These are phyloP conservation scores for Paraphaeosphaeria sporulosa DNA, from an alignment of 2,329 filamentous ascomycete genomes.

Conservation along the genomic window DNA sequence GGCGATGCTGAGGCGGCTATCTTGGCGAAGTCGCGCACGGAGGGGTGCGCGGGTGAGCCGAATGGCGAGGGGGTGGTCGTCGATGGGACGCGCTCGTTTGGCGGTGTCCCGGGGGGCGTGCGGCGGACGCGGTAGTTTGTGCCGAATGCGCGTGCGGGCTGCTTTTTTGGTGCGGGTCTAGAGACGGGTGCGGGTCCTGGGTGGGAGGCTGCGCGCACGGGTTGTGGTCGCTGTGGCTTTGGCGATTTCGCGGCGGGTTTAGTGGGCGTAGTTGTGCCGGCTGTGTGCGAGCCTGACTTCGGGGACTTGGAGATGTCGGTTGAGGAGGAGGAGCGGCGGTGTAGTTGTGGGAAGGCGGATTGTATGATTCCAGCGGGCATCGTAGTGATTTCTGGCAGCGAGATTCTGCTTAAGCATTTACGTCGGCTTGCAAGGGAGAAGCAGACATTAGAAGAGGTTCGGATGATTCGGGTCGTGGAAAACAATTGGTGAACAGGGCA, in stretches of 20 bases:
- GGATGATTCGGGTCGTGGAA: background rate
- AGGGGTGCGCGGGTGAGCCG: background rate
- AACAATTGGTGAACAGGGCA: background rate
- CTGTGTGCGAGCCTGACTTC: background rate
- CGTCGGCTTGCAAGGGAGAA: background rate
- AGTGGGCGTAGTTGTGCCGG: background rate
- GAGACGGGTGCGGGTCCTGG: conserved; percentile 1
- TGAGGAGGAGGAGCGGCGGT: conserved; percentile 4
- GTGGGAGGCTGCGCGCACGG: conserved; percentile 4
- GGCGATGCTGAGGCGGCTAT: conserved; percentile 1
- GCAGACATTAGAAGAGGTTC: background rate
- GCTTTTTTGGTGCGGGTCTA: background rate
- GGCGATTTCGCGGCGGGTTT: background rate
- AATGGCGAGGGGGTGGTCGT: background rate
- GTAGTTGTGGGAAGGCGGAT: background rate
- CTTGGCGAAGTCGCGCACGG: conserved; percentile 7
- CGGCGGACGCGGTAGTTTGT: conserved; percentile 9
- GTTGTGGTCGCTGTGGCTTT: background rate
- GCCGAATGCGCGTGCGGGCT: conserved; percentile 7
- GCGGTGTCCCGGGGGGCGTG: background rate
- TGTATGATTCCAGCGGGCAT: conserved; percentile 2
- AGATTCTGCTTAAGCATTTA: background rate
- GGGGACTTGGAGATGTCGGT: background rate
- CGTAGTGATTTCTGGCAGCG: background rate
- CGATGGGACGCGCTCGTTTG: background rate